These are phyloP conservation scores for Nematodospora anomalae DNA, from an alignment of 1,139 yeast genomes.

Conservation along the genomic window DNA sequence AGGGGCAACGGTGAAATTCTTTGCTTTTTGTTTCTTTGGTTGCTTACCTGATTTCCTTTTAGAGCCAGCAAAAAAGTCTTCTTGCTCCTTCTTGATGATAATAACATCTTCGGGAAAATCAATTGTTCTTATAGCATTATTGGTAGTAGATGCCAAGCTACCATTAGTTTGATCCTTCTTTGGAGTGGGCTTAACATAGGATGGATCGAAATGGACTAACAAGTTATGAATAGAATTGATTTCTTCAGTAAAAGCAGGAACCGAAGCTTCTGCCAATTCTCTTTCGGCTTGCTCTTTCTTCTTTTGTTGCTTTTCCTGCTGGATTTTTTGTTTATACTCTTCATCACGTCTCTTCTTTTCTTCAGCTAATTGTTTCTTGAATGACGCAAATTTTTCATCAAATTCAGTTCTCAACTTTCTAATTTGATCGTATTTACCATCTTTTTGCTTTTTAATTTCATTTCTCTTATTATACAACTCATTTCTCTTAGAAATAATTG, in stretches of 20 bases:
- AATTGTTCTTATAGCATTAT: conserved; percentile 46
- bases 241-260: conserved; percentile 83
- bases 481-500: conserved; percentile 66
- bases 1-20: conserved; percentile 72
- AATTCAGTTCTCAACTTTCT: conserved; percentile 66
- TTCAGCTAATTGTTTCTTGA: conserved; percentile 65
- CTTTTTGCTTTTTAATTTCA: conserved; percentile 67
- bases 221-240: conserved; percentile 71
- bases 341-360: conserved; percentile 73
- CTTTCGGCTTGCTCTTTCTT: conserved; percentile 66
- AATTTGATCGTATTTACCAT: conserved; percentile 62
- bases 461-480: conserved; percentile 64
- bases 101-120: conserved; percentile 66
- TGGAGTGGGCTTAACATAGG: conserved; percentile 60
- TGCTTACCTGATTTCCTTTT: conserved; percentile 45
- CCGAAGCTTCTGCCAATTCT: conserved; percentile 64
- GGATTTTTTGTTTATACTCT: conserved; percentile 57
- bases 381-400: conserved; percentile 69
- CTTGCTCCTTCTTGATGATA: conserved; percentile 65
- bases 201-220: conserved; percentile 74
- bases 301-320: conserved; percentile 60
- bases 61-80: conserved; percentile 56
- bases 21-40: conserved; percentile 39
- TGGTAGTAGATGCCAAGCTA: conserved; percentile 24
- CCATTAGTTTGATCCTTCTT: conserved; percentile 24